These are phyloP conservation scores for Vitis amurensis DNA, from an alignment of 164 flowering plant species.

Conservation along the genomic window DNA sequence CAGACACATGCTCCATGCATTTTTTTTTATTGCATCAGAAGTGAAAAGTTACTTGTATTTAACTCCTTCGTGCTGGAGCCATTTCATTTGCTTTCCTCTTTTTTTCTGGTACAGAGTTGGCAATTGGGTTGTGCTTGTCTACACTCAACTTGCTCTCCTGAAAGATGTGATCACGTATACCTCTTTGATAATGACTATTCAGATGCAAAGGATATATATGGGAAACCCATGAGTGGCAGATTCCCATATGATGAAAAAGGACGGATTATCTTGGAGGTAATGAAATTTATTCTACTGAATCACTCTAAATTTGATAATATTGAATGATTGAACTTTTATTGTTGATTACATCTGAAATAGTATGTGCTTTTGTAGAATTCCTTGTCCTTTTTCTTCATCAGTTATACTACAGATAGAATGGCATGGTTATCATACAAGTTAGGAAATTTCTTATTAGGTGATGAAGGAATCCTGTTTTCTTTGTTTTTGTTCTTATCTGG, in stretches of 20 bases:
- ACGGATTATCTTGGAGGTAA: constrained; percentile 83
- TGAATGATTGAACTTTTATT: neutral
- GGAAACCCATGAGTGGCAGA: constrained; percentile 77
- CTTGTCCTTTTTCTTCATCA: neutral
- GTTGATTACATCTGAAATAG: neutral
- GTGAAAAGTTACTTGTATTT: no score
- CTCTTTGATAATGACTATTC: constrained; percentile 87
- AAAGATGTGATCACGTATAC: constrained; percentile 88
- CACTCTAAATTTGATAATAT: neutral
- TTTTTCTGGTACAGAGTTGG: constrained; percentile 51
- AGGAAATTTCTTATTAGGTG: neutral
- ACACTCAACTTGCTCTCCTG: constrained; percentile 58
- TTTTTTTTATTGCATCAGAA: no score
- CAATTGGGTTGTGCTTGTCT: constrained; percentile 83
- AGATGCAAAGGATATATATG: constrained; percentile 81
- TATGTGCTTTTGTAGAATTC: neutral
- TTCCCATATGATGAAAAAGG: constrained; percentile 87
- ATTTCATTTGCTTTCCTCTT: neutral
- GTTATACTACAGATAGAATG: neutral
- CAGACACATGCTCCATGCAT: no score
- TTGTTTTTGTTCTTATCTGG: neutral
- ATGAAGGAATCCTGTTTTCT: neutral
- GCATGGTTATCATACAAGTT: neutral
- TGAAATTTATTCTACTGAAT: neutral
- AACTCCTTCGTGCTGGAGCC: neutral